Conservation (phyloP, 441 rosid species). For the Flueggea neowawraea region DNA sequence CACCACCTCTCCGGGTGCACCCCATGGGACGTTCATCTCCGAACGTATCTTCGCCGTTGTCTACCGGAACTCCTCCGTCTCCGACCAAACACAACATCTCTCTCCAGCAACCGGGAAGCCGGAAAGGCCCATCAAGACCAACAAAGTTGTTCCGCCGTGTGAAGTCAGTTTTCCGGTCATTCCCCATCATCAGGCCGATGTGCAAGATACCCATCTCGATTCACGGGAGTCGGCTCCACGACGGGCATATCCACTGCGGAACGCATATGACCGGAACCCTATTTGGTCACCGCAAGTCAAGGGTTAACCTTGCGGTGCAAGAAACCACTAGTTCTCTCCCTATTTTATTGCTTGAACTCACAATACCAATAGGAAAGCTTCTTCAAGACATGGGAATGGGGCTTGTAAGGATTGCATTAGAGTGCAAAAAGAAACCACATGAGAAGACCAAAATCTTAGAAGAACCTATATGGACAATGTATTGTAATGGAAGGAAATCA, state of each 20-base stretch:
- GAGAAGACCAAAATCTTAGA: constrained; percentile 60
- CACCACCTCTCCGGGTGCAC: no score
- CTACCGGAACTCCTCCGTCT: background rate
- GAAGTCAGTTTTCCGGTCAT: constrained; percentile 62
- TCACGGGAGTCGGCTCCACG: constrained; percentile 37
- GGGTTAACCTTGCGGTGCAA: constrained; percentile 68
- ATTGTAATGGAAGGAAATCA: constrained; percentile 61
- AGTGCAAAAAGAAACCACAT: constrained; percentile 62
- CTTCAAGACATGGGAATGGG: constrained; percentile 76
- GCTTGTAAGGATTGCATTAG: constrained; percentile 67
- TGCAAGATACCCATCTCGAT: constrained; percentile 59
- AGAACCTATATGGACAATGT: constrained; percentile 80
- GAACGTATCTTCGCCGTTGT: background rate
- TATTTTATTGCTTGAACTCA: constrained; percentile 52
- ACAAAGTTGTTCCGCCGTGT: constrained; percentile 46
- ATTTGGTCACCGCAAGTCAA: constrained; percentile 61
- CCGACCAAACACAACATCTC: constrained; percentile 18
- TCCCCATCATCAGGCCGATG: constrained; percentile 62
- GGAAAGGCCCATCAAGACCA: constrained; percentile 36
- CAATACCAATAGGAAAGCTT: constrained; percentile 65
- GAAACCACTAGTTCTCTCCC: constrained; percentile 73
- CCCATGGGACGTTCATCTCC: no score
- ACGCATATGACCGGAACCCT: constrained; percentile 75
- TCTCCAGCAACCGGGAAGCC: constrained; percentile 28
- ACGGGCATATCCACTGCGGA: constrained; percentile 67